These are phyloP conservation scores for Rosa rugosa DNA, from an alignment of 306 rosid genomes.

Conservation along the genomic window DNA sequence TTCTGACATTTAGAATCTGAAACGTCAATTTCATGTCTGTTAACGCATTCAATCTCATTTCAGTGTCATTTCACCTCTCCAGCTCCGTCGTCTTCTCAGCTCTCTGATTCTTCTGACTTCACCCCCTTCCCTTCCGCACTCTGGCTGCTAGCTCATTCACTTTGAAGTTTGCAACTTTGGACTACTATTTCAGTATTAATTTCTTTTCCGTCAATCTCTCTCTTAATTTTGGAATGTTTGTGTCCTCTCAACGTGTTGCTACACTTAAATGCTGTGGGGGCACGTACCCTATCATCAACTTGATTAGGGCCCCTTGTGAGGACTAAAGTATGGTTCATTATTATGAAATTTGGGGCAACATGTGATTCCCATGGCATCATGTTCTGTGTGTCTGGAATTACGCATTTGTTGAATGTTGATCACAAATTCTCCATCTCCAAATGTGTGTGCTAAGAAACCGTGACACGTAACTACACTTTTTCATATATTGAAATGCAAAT, in stretches of 20 bases:
- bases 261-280: slow-evolving; percentile 11
- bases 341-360: slow-evolving; percentile 32
- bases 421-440: slow-evolving; percentile 28
- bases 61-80: slow-evolving; percentile 66
- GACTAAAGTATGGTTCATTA: slow-evolving; percentile 20
- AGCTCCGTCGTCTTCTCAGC: slow-evolving; percentile 24
- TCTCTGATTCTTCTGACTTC: background rate
- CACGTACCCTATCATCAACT: background rate
- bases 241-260: slow-evolving; percentile 17
- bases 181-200: too few species aligned
- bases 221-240: slow-evolving; percentile 3
- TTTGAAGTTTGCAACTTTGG: slow-evolving; percentile 28
- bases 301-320: slow-evolving; percentile 13
- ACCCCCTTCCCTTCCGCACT: slow-evolving; percentile 43
- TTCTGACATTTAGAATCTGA: slow-evolving; percentile 94
- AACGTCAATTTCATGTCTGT: slow-evolving; percentile 83
- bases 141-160: slow-evolving; percentile 29
- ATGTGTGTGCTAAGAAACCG: slow-evolving; percentile 13
- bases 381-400: slow-evolving; percentile 26
- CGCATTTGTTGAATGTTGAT: background rate
- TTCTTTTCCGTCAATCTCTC: background rate
- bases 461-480: slow-evolving; percentile 28
- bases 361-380: slow-evolving; percentile 58
- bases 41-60: slow-evolving; percentile 52
- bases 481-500: too few species aligned